Base-by-base conservation (phyloP, 495 filamentous ascomycete species). In the Lichenothelia convexa region DNA sequence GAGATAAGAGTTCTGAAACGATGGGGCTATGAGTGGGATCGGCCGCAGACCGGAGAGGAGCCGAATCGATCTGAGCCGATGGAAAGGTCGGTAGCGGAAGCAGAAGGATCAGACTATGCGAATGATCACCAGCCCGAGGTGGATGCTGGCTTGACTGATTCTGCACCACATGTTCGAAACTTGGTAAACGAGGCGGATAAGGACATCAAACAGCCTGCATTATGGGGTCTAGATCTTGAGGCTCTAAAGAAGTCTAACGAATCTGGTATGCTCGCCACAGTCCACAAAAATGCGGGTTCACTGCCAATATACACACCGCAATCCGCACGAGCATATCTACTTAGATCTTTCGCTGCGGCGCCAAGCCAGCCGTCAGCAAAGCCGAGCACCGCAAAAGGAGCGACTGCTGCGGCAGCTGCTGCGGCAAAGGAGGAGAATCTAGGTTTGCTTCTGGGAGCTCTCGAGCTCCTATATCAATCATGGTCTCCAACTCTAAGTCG, bases 211-310 rank as follows among this genome's bases (percentile, higher is more conserved):
- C 24, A 9, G 15, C 24, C 24, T 11, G 57, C 78, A 11, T 56
- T 87, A 1, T 89, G 81, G 81, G 82, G 76, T 15, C 53, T 91
- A 34, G 82, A 91, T 55, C 56, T 82, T 2, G 80, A 86, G 48
- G 64, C 70, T 2, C 60, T 73, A 43, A 64, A 63, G 44, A 59
- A 54, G 18, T 56, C 55, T 0, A 58, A 61, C 38, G 56, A 40
- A 13, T 33, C 47, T 32, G 53, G 50, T 29, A 44, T 30, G 36
- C n/a, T 27, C 17, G 36, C 35, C 39, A 51, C 20, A 43, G 50
- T 55, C 13, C 45, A 47, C 8, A 47, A 60, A 5, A 53, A 56
- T 9, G 44, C 26, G 8, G 58, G 58, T 8, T 61, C 34, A 18
- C 52, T 84, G 49, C 70, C 76, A 18, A 78, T 85, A 7, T 68